A percentile compares a stretch with the other conserved stretches of the same genome.
These are phyloP conservation scores for Pichia sp. DNA, from an alignment of 1,139 yeast species.

Conservation along the genomic window DNA sequence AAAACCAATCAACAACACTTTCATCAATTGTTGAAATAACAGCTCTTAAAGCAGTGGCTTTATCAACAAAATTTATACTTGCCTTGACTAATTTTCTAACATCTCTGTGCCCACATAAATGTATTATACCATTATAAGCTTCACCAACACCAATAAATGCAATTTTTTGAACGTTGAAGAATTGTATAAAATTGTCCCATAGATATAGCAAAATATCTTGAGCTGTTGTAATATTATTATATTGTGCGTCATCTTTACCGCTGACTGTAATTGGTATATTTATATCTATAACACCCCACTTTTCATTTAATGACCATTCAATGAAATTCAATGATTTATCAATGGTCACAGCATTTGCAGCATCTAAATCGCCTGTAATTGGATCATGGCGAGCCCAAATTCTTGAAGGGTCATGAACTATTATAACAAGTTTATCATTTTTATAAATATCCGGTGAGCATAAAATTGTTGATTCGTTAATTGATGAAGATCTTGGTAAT, in stretches of 20 bases:
- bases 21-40: conserved; percentile 86
- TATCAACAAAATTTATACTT: conserved; percentile 63
- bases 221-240: conserved; percentile 55
- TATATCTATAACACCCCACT: conserved; percentile 77
- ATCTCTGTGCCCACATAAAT: conserved; percentile 78
- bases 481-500: conserved; percentile 39
- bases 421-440: conserved; percentile 54
- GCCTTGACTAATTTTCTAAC: conserved; percentile 62
- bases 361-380: conserved; percentile 67
- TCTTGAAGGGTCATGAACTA: conserved; percentile 90
- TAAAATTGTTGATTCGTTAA: conserved; percentile 58
- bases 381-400: conserved; percentile 88
- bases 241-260: conserved; percentile 38
- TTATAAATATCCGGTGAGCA: conserved; percentile 71
- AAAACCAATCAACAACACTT: conserved; percentile 85
- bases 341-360: conserved; percentile 61
- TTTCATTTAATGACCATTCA: conserved; percentile 51
- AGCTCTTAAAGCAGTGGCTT: conserved; percentile 55
- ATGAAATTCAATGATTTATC: conserved; percentile 52
- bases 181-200: conserved; percentile 87
- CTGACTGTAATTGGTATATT: conserved; percentile 53
- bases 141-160: conserved; percentile 88
- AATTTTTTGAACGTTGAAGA: conserved; percentile 62
- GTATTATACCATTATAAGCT: conserved; percentile 80
- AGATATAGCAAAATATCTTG: conserved; percentile 73